Evolutionary conservation across 345 rosid species (phyloP).

Genomic region (Aurinia saxatilis): DNA sequence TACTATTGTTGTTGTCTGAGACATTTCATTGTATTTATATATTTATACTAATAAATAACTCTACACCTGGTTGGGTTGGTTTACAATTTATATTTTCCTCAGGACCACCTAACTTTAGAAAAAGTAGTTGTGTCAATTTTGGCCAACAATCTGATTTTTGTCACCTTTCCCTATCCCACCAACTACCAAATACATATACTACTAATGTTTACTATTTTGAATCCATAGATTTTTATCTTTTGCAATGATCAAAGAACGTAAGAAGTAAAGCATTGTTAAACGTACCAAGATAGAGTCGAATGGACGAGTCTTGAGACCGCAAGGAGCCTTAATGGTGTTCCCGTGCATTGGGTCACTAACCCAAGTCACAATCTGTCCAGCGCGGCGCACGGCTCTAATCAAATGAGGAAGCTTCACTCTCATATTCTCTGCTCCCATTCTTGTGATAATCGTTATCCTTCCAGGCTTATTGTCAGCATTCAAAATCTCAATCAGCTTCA

Average conservation of each 20-base stretch:
- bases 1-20: too few relatives aligned
- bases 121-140: conserved; percentile 14
- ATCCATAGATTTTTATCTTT: background rate
- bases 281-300: conserved; percentile 79
- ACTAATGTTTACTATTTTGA: background rate
- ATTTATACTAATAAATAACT: too few relatives aligned
- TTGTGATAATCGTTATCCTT: conserved; percentile 70
- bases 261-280: background rate
- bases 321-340: conserved; percentile 96
- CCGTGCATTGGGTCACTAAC: conserved; percentile 98
- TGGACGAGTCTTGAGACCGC: conserved; percentile 91
- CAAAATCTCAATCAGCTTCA: conserved; percentile 78
- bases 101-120: conserved; percentile 21
- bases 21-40: too few relatives aligned
- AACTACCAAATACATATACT: conserved; percentile 3
- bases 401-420: conserved; percentile 90
- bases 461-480: conserved; percentile 86
- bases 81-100: background rate
- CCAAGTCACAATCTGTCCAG: conserved; percentile 89
- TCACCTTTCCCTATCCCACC: conserved; percentile 24
- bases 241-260: background rate
- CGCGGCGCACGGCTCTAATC: conserved; percentile 66
- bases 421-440: conserved; percentile 98
- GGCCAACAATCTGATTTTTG: conserved; percentile 17
- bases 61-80: background rate